phyloP scores from a whole-genome alignment of 2,329 filamentous ascomycete species.

The Pseudophaeomoniella oleicola region DNA sequence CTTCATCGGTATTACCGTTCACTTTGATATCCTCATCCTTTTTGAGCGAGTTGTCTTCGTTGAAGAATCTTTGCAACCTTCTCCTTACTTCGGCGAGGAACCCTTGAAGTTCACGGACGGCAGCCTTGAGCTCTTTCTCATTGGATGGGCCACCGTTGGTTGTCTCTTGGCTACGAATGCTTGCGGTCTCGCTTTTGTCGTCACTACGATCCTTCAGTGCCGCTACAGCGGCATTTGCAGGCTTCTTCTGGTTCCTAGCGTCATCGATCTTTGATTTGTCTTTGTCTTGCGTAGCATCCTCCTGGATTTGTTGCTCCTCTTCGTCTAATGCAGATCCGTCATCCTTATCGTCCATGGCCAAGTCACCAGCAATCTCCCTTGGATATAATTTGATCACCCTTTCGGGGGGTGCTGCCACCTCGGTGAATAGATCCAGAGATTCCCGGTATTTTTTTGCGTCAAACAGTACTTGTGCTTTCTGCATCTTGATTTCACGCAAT shows the following conservation, averaged over 20 bases:
- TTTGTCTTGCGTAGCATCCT: not conserved
- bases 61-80: constrained; percentile 45
- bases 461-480: constrained; percentile 79
- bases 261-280: not conserved
- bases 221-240: constrained; percentile 1
- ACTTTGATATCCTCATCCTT: constrained; percentile 15
- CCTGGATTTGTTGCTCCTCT: constrained; percentile 13
- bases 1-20: constrained; percentile 21
- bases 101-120: constrained; percentile 68
- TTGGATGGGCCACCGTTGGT: constrained; percentile 29
- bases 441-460: constrained; percentile 68
- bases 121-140: constrained; percentile 70
- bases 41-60: constrained; percentile 38
- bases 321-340: constrained; percentile 23
- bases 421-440: constrained; percentile 79
- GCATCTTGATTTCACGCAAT: constrained; percentile 74
- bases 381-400: constrained; percentile 78
- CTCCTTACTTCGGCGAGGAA: constrained; percentile 77
- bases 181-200: constrained; percentile 5
- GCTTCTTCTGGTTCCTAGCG: not conserved
- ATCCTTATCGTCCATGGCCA: constrained; percentile 38
- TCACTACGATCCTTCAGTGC: constrained; percentile 4
- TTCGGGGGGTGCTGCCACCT: constrained; percentile 79
- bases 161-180: constrained; percentile 1
- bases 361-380: constrained; percentile 63